Evolutionary conservation across 225 moss, liverwort and hornwort genomes (phyloP).

Genomic region (Physcomitrellopsis africana): DNA sequence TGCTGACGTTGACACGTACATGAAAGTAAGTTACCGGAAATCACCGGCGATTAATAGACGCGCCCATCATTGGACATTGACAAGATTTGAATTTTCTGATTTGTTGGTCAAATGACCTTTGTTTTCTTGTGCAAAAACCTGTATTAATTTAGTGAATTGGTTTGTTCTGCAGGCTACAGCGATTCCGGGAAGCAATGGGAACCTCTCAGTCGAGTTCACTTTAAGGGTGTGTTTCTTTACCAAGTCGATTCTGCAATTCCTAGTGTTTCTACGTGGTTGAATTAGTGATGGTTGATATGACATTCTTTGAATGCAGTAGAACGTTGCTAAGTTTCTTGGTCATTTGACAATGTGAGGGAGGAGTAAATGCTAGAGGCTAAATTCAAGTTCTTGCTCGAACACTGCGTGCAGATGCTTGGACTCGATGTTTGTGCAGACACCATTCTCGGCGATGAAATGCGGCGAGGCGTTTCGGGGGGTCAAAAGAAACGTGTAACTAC

Average conservation of each 20-base stretch:
- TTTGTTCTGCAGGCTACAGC: constrained; percentile 47
- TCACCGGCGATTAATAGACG: no score
- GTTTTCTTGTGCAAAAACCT: neutral
- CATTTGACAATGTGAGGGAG: neutral
- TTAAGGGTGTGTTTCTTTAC: constrained; percentile 40
- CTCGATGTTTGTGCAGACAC: constrained; percentile 62
- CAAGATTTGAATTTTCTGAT: neutral
- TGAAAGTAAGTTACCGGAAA: constrained; percentile 46
- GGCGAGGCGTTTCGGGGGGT: constrained; percentile 61
- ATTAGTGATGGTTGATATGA: no score
- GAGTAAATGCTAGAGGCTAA: neutral
- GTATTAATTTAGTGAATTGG: neutral
- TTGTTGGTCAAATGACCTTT: no score
- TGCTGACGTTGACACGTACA: constrained; percentile 54
- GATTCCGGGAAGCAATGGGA: constrained; percentile 40
- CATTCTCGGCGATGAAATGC: constrained; percentile 62
- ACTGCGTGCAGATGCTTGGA: constrained; percentile 50
- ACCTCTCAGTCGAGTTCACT: constrained; percentile 54
- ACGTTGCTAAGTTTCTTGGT: neutral
- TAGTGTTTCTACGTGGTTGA: neutral
- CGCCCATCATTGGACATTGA: neutral
- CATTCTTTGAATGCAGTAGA: no score
- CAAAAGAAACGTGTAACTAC: constrained; percentile 67
- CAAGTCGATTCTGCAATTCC: neutral
- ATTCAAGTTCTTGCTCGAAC: neutral